These are phyloP conservation scores for Penicillium sp. DNA, from an alignment of 2,329 filamentous ascomycete genomes.

Conservation along the genomic window DNA sequence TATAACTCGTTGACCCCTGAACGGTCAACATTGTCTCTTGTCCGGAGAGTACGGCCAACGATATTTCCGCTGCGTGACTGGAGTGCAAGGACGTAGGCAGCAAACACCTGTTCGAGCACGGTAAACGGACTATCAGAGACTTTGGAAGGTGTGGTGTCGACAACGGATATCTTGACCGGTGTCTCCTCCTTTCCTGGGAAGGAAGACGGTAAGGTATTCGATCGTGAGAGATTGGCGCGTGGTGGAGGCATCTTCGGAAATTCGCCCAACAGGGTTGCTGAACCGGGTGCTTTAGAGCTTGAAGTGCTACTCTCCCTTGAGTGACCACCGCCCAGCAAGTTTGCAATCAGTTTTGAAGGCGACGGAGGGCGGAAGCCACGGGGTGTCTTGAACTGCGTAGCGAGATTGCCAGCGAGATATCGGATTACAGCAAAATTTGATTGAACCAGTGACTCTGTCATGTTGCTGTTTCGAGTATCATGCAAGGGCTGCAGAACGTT, in stretches of 20 bases:
- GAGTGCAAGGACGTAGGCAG: slow-evolving; percentile 79
- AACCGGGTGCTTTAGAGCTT: slow-evolving; percentile 40
- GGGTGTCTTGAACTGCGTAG: slow-evolving; percentile 63
- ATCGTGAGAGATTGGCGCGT: slow-evolving; percentile 45
- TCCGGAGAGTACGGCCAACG: slow-evolving; percentile 75
- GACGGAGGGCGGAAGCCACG: slow-evolving; percentile 77
- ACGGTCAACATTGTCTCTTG: slow-evolving; percentile 73
- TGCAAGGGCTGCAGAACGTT: slow-evolving; percentile 74
- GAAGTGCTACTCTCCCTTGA: slow-evolving; percentile 33
- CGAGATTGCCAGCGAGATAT: slow-evolving; percentile 66
- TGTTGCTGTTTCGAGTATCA: slow-evolving; percentile 56
- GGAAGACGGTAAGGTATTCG: slow-evolving; percentile 48
- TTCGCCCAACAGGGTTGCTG: slow-evolving; percentile 45
- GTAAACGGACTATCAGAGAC: slow-evolving; percentile 68
- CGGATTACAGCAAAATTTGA: slow-evolving; percentile 80
- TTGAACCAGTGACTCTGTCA: slow-evolving; percentile 69
- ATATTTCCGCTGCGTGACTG: slow-evolving; percentile 87
- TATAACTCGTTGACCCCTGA: slow-evolving; percentile 87
- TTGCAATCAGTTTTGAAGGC: slow-evolving; percentile 88
- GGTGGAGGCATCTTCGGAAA: slow-evolving; percentile 51
- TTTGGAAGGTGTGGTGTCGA: slow-evolving; percentile 58
- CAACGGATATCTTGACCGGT: slow-evolving; percentile 52
- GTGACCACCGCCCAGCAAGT: slow-evolving; percentile 69
- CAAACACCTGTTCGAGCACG: slow-evolving; percentile 82
- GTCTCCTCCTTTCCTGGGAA: slow-evolving; percentile 53